Evolutionary conservation across 2,329 filamentous ascomycete genomes (phyloP), one percentile per base, ranked within the genome.

Genomic region (Shiraia sp.): DNA sequence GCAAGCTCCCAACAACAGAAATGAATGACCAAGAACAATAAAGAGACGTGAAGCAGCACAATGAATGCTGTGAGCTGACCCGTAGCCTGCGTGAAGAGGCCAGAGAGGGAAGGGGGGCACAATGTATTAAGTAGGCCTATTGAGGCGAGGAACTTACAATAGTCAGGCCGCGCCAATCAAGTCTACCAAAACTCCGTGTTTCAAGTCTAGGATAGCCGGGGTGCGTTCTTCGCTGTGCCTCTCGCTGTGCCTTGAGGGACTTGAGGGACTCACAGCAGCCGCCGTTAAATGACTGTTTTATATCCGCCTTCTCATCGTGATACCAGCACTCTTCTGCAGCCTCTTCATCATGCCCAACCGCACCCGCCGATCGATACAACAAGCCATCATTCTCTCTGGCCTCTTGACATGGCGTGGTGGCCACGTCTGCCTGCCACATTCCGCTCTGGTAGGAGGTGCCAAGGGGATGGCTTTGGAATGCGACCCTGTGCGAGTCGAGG

Each of bases 11-110:
- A 28, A 46, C 51, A 37, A 50, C n/a, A 47, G 43, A 49, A 66
- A 64, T 53, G 62, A 67, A 50, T 66, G 64, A 66, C 56, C 38
- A 46, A 55, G 41, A 57, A 63, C 42, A 64, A 61, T 49, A 52
- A 51, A n/a, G n/a, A n/a, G 45, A 59, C 65, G 34, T 43, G 49
- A 53, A 53, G 45, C 32, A 43, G 55, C 58, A 65, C 58, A 63
- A 56, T 57, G 42, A 41, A n/a, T 53, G 59, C 37, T 52, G 49
- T 31, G 48, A 54, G 57, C 58, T 53, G 51, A 60, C 61, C 52
- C 50, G 45, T 56, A 55, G 49, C 56, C 57, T 61, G 63, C 62
- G 63, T 66, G 57, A 57, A 62, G 51, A 43, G 42, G 39, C 43
- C 42, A 53, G 50, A 37, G 33, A 46, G 40, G 45, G 46, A 42